Conservation (phyloP, 139 green algal genomes). For the Coccomyxa sp. region DNA sequence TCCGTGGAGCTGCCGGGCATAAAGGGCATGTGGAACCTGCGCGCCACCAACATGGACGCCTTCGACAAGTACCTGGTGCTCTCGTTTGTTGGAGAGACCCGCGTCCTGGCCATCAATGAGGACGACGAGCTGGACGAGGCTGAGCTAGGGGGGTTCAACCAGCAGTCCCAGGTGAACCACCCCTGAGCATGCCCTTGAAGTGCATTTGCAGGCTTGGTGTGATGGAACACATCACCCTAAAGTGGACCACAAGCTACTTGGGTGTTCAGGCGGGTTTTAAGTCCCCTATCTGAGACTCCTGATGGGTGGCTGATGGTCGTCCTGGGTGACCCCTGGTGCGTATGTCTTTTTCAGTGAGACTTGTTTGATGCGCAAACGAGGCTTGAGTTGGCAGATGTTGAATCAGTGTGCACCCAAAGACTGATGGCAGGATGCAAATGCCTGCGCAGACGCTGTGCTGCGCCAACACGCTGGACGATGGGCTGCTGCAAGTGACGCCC, state of each 20-base stretch:
- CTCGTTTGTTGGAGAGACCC: slow-evolving; percentile 88
- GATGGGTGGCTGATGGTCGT: no score
- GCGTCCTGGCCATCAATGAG: slow-evolving; percentile 78
- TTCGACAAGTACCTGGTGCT: slow-evolving; percentile 90
- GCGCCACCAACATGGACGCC: slow-evolving; percentile 33
- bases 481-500: slow-evolving; percentile 81
- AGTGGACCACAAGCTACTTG: no score
- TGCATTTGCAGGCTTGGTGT: neutral
- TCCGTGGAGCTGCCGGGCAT: slow-evolving; percentile 71
- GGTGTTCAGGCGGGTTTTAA: no score
- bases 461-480: slow-evolving; percentile 70
- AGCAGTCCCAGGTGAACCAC: slow-evolving; percentile 37
- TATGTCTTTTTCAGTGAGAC: no score
- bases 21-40: slow-evolving; percentile 91
- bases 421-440: no score
- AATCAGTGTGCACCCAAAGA: no score
- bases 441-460: slow-evolving; percentile 79
- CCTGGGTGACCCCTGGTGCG: no score
- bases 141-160: slow-evolving; percentile 80
- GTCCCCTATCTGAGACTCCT: no score
- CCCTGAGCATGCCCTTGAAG: neutral
- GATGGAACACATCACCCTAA: no score
- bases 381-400: no score
- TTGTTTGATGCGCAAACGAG: no score
- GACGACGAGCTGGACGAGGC: slow-evolving; percentile 80